Evolutionary conservation across 768 basidiomycete species (phyloP), one percentile per base, ranked within the genome.

Genomic region (Daedaleopsis nitida): DNA sequence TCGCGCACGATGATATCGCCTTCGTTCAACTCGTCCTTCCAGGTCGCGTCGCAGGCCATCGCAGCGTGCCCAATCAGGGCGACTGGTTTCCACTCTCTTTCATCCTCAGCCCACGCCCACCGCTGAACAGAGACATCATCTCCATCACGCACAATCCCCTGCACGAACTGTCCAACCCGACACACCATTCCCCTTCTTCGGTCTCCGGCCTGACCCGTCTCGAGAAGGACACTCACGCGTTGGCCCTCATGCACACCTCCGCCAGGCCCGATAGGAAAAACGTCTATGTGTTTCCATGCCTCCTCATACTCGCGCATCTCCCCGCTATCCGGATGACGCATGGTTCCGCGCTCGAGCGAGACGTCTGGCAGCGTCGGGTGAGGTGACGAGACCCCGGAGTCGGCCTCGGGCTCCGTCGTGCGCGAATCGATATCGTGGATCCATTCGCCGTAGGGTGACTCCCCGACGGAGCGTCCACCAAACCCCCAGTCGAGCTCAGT

Each of bases 391-490:
- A 55, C 60, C 21, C 64, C 64, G 44, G 54, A 21, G 49, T 61
- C 64, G n/a, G 37, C 49, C 16, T 61, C 57, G 10, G 64, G 64
- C 17, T 57, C 44, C 24, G 27, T 50, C 5, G 52, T 61, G 57
- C 60, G 60, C n/a, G 64, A 65, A 37, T 61, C 60, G 53, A 62
- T 61, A 14, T 65, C 59, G 53, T 65, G 64, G 51, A 55, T 58
- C 64, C 64, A 65, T 14, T 57, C 55, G 14, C 60, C 60, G 50
- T 62, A 60, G 14, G 51, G 44, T 27, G 57, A 37, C 24, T 60
- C 56, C 23, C 60, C 64, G 37, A 65, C 57, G 1, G 62, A 52
- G 27, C 55, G 54, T n/a, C 64, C 64, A 0, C 56, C 32, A 19
- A 62, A 24, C 1, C 60, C 64, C 64, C 64, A 62, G 14, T 65